Evolutionary conservation across 2,329 filamentous ascomycete species (phyloP).

Genomic region (Nemania serpens): DNA sequence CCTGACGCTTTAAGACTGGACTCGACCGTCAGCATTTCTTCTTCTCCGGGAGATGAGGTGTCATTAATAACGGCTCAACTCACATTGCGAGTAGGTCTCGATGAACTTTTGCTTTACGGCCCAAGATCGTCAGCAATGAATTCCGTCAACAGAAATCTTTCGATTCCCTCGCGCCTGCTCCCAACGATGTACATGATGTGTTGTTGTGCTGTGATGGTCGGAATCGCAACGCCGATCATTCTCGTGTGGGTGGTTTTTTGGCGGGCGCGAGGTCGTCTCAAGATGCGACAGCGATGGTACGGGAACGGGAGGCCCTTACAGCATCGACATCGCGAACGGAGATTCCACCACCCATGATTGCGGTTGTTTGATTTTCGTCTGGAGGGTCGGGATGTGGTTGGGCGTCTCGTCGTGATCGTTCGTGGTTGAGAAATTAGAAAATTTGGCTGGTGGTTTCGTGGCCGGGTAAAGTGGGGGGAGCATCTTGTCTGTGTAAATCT

Average conservation of each 20-base stretch:
- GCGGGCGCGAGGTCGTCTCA: conserved; percentile 25
- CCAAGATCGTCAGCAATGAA: conserved; percentile 66
- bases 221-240: conserved; percentile 15
- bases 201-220: not conserved
- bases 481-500: conserved; percentile 18
- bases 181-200: conserved; percentile 28
- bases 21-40: conserved; percentile 7
- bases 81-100: conserved; percentile 74
- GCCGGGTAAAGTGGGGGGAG: conserved; percentile 9
- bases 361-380: conserved; percentile 47
- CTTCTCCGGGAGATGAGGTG: not conserved
- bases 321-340: conserved; percentile 81
- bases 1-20: conserved; percentile 82
- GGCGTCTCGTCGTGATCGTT: conserved; percentile 18
- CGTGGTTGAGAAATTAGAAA: conserved; percentile 22
- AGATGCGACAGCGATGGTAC: conserved; percentile 7
- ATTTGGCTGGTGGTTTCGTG: conserved; percentile 26
- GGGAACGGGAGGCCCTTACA: conserved; percentile 57
- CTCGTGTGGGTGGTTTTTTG: conserved; percentile 12
- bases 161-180: conserved; percentile 76
- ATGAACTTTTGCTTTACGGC: conserved; percentile 80
- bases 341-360: conserved; percentile 79
- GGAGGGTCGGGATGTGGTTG: conserved; percentile 2
- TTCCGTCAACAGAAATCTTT: conserved; percentile 76
- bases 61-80: not conserved